A percentile compares a stretch with the other conserved stretches of the same genome.
Evolutionary conservation across 1,284 basidiomycete genomes (phyloP).

Genomic region (Apiotrichum akiyoshidainum): DNA sequence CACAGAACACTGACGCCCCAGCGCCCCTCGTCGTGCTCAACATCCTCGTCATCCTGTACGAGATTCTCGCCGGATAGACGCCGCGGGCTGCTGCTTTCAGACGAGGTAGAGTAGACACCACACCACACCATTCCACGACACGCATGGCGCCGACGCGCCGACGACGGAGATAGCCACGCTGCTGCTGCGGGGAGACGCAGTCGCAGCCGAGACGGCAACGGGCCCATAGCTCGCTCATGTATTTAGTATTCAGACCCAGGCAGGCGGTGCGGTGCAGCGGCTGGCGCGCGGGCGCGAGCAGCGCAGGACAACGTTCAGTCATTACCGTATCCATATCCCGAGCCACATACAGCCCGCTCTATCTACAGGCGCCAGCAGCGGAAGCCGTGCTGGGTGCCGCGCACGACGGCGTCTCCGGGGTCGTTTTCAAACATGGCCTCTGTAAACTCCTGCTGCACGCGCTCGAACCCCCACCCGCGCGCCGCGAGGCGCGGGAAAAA

Average conservation of each 20-base stretch:
- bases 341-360: not conserved
- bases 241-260: too few relatives aligned
- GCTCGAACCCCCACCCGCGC: constrained; percentile 71
- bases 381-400: constrained; percentile 62
- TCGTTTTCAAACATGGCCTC: constrained; percentile 87
- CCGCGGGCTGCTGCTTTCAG: not conserved
- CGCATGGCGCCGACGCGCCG: too few relatives aligned
- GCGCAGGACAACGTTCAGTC: too few relatives aligned
- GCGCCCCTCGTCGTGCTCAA: constrained; percentile 1
- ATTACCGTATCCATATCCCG: not conserved
- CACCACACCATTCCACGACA: not conserved
- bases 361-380: constrained; percentile 32
- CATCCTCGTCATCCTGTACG: constrained; percentile 3
- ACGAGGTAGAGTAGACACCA: too few relatives aligned
- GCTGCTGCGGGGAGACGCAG: too few relatives aligned
- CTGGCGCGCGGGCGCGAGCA: too few relatives aligned
- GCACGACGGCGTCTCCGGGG: constrained; percentile 62
- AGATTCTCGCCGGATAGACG: not conserved
- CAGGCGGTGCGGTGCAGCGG: too few relatives aligned
- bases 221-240: too few relatives aligned
- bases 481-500: constrained; percentile 61
- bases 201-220: too few relatives aligned
- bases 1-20: not conserved
- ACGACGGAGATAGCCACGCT: too few relatives aligned
- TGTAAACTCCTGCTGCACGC: constrained; percentile 65